Percentiles rank a stretch among this genome's conserved stretches.
Conservation (phyloP, 192 early-diverging fungal genomes). For the Rhizophagus clarus region DNA sequence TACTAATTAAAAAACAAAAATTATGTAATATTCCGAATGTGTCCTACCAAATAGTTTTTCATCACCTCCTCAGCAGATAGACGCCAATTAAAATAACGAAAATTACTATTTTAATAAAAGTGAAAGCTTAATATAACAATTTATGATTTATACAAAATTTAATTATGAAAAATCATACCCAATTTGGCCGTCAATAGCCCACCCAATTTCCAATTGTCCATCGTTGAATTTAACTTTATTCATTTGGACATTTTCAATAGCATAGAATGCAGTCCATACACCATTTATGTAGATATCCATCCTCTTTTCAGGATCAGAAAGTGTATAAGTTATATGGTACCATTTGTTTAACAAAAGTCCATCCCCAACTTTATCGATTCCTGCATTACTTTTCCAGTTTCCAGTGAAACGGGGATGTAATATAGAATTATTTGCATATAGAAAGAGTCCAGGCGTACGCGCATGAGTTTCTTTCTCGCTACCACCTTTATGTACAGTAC, state of each 20-base stretch:
- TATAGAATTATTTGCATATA: not conserved
- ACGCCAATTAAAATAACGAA: too few relatives aligned
- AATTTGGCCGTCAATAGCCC: not conserved
- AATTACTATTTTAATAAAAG: too few relatives aligned
- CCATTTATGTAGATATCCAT: constrained; percentile 24
- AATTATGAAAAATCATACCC: too few relatives aligned
- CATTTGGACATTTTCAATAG: not conserved
- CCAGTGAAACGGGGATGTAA: not conserved
- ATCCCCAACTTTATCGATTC: not conserved
- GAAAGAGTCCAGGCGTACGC: constrained; percentile 6
- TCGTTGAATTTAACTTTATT: constrained; percentile 23
- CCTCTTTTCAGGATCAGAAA: constrained; percentile 22
- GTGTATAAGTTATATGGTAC: constrained; percentile 28
- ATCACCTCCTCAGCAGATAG: too few relatives aligned
- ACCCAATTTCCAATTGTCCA: constrained; percentile 14
- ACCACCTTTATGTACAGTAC: not conserved
- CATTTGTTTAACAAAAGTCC: not conserved
- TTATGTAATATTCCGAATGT: too few relatives aligned
- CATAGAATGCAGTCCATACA: not conserved
- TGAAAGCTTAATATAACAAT: too few relatives aligned
- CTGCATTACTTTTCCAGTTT: not conserved
- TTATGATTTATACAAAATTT: too few relatives aligned
- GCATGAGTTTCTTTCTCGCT: too few relatives aligned
- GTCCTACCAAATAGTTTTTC: too few relatives aligned
- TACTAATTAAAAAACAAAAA: too few relatives aligned